Evolutionary conservation across 2,329 filamentous ascomycete genomes (phyloP), one percentile per base, ranked within the genome.

Genomic region (Tolypocladium album): DNA sequence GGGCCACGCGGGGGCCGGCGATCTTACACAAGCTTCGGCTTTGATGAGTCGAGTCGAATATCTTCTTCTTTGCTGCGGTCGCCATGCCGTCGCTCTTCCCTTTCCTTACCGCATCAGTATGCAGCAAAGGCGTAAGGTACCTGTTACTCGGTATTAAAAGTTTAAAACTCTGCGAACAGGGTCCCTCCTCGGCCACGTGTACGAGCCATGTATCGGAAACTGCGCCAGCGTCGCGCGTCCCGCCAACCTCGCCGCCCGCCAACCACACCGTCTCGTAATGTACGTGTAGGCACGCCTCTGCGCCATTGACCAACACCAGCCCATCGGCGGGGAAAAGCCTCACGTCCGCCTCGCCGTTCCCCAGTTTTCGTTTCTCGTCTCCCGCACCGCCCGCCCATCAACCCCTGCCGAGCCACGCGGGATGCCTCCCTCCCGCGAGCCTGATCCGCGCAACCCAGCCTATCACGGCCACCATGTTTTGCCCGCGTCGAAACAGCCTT

Each of bases 401-500:
- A 7, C 24, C 45, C 22, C 24, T 8, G 4, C 45, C 24, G 24
- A 7, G 24, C 45, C 24, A 31, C 24, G 45, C 45, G 8, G 13
- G 1, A 24, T 24, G 31, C n/a, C 2, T 4, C 45, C 11, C 27
- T 8, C 45, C 27, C 47, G 11, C 31, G 50, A 34, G 17, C 27
- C 50, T 12, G 15, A 1, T n/a, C 17, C 17, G 2, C 47, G 15
- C 47, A 31, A 52, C 31, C 8, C 47, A 36, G 50, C 50, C 55
- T 58, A 20, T 61, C 55, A 52, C 27, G 57, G 31, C 38, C 55
- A 52, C 27, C 47, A 52, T 42, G 42, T 58, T 58, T 55, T 39
- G 43, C 52, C 42, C 62, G 62, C 58, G 55, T 61, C 55, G 61
- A 63, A 58, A 64, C 62, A 55, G 52, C 31, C 57, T 56, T 58